A percentile compares a stretch with the other conserved stretches of the same genome.
These are phyloP conservation scores for Dimargaris xerosporica DNA, from an alignment of 192 early-diverging fungal species.

Conservation along the genomic window DNA sequence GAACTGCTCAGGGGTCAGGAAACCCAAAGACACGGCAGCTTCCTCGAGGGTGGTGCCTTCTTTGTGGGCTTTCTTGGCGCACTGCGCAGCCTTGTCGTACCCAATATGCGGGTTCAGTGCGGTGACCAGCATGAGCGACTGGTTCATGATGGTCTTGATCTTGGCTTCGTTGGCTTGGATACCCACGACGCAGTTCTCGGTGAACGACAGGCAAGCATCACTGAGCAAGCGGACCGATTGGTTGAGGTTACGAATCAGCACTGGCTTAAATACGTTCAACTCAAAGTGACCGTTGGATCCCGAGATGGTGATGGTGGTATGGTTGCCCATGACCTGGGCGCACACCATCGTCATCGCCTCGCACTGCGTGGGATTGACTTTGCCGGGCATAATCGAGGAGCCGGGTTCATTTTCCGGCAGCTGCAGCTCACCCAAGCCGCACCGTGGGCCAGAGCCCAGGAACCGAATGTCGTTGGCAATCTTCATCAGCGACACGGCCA, in stretches of 20 bases:
- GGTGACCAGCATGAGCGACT: conserved; percentile 93
- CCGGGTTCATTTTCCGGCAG: conserved; percentile 99
- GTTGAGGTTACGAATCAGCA: conserved; percentile 94
- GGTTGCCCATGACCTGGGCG: conserved; percentile 98
- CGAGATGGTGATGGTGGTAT: conserved; percentile 80
- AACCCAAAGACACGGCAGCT: conserved; percentile 74
- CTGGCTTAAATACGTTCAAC: conserved; percentile 99
- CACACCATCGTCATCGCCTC: conserved; percentile 99
- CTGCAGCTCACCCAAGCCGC: conserved; percentile 88
- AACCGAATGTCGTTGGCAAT: conserved; percentile 98
- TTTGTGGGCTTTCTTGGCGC: conserved; percentile 96
- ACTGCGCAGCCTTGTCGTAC: conserved; percentile 79
- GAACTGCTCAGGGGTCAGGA: conserved; percentile 84
- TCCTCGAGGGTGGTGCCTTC: conserved; percentile 75
- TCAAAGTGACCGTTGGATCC: conserved; percentile 98
- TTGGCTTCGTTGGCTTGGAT: conserved; percentile 10
- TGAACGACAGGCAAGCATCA: conserved; percentile 84
- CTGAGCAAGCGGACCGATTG: conserved; percentile 81
- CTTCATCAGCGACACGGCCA: conserved; percentile 95
- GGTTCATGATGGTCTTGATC: conserved; percentile 13
- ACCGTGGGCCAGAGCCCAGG: conserved; percentile 93
- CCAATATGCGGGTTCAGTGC: conserved; percentile 97
- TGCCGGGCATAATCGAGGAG: conserved; percentile 98
- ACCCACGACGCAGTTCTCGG: conserved; percentile 87
- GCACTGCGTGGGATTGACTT: conserved; percentile 99